Percentiles rank a stretch among this genome's conserved stretches.
Evolutionary conservation across 495 filamentous ascomycete genomes (phyloP).

Genomic region (Penicillium dipodomyicola): DNA sequence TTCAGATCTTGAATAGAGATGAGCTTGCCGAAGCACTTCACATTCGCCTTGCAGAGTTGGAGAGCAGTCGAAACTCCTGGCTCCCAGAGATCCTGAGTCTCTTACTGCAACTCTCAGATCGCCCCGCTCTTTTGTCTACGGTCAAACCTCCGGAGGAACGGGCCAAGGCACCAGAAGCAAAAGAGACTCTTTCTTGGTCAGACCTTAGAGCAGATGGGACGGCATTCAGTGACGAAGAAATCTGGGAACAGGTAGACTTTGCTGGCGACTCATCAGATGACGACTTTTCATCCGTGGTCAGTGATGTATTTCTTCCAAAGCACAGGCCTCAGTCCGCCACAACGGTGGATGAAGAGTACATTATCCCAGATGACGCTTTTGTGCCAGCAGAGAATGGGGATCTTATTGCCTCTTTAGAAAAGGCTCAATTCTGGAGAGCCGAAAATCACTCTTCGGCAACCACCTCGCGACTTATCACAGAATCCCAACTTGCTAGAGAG

Average conservation of each 20-base stretch:
- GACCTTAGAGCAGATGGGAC: slow-evolving; percentile 73
- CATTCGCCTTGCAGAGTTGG: slow-evolving; percentile 59
- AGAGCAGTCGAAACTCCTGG: slow-evolving; percentile 53
- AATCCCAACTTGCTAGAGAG: slow-evolving; percentile 74
- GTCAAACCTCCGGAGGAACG: slow-evolving; percentile 59
- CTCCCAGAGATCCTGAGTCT: slow-evolving; percentile 78
- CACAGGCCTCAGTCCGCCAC: slow-evolving; percentile 22
- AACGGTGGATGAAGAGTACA: slow-evolving; percentile 33
- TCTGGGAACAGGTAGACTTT: slow-evolving; percentile 81
- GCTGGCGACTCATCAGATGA: slow-evolving; percentile 62
- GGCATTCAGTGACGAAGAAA: slow-evolving; percentile 61
- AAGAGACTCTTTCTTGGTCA: slow-evolving; percentile 62
- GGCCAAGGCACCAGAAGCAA: slow-evolving; percentile 38
- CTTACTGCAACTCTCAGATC: slow-evolving; percentile 76
- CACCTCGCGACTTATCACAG: slow-evolving; percentile 57
- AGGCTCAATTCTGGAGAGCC: slow-evolving; percentile 65
- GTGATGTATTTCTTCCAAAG: slow-evolving; percentile 28
- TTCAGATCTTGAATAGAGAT: slow-evolving; percentile 73
- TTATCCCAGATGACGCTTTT: slow-evolving; percentile 40
- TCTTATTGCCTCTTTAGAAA: slow-evolving; percentile 48
- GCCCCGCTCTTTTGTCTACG: slow-evolving; percentile 67
- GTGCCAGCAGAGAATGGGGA: slow-evolving; percentile 35
- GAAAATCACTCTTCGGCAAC: slow-evolving; percentile 32
- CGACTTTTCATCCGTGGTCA: slow-evolving; percentile 38
- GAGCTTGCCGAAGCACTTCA: slow-evolving; percentile 74